These are phyloP conservation scores for Juglanconis oblonga DNA, from an alignment of 2,329 filamentous ascomycete genomes.

Conservation along the genomic window DNA sequence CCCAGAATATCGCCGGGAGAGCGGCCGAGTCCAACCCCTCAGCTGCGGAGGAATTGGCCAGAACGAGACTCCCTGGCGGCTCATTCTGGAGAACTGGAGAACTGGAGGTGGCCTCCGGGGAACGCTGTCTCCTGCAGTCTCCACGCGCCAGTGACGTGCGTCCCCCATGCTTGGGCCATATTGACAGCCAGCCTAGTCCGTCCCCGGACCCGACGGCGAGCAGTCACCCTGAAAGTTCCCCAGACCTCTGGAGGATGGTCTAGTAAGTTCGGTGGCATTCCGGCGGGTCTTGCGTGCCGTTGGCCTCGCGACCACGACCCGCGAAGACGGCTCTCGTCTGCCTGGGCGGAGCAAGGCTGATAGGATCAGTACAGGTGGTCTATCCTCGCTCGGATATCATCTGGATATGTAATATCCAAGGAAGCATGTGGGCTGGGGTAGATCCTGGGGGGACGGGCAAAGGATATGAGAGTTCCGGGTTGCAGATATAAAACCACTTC, in stretches of 20 bases:
- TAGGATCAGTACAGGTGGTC: neutral
- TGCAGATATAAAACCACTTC: neutral
- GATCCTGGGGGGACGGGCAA: neutral
- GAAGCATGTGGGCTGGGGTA: neutral
- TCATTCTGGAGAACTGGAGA: neutral
- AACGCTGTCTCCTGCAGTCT: neutral
- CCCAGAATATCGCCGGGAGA: conserved; percentile 18
- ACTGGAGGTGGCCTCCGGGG: neutral
- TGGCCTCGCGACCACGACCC: neutral
- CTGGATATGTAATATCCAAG: neutral
- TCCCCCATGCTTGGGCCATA: neutral
- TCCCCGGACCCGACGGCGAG: neutral
- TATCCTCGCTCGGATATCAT: neutral
- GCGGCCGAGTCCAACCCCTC: conserved; percentile 7
- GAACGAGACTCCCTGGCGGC: neutral
- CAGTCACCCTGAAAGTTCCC: neutral
- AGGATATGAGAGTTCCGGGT: neutral
- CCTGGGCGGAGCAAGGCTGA: neutral
- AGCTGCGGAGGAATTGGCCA: neutral
- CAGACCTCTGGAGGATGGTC: neutral
- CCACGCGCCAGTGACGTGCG: neutral
- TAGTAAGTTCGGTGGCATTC: conserved; percentile 3
- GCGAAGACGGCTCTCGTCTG: neutral
- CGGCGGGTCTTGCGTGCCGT: neutral
- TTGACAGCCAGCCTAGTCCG: neutral